These are phyloP conservation scores for Gliomastix tumulicola DNA, from an alignment of 2,329 filamentous ascomycete genomes.

Conservation along the genomic window DNA sequence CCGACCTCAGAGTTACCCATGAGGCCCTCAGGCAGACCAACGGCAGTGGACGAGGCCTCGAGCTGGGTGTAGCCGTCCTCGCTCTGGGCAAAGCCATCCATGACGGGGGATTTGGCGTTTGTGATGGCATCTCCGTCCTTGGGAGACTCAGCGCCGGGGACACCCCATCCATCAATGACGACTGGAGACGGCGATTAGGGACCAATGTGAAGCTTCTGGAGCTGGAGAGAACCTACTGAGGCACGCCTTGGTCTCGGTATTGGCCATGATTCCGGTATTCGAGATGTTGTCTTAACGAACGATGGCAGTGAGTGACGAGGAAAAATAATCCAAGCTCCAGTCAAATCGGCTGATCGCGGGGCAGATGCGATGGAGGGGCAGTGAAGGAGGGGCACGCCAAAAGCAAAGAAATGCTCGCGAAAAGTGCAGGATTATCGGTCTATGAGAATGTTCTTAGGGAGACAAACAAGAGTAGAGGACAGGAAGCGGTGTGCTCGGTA, in stretches of 20 bases:
- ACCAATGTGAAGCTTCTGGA: slow-evolving; percentile 3
- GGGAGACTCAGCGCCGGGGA: slow-evolving; percentile 72
- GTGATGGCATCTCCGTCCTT: slow-evolving; percentile 93
- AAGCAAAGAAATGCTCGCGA: too few relatives aligned
- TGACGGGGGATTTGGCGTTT: slow-evolving; percentile 84
- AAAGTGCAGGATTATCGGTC: too few relatives aligned
- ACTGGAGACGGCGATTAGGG: slow-evolving; percentile 46
- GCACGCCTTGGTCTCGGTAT: slow-evolving; percentile 44
- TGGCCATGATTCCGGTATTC: slow-evolving; percentile 38
- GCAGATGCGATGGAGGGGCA: too few relatives aligned
- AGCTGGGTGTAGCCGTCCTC: slow-evolving; percentile 84
- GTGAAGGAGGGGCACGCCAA: too few relatives aligned
- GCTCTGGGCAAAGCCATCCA: slow-evolving; percentile 84
- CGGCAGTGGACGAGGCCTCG: slow-evolving; percentile 91
- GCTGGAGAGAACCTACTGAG: slow-evolving; percentile 36
- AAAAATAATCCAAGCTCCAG: too few relatives aligned
- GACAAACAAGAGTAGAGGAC: too few relatives aligned
- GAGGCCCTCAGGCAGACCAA: slow-evolving; percentile 89
- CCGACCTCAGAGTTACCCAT: slow-evolving; percentile 99
- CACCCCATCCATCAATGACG: slow-evolving; percentile 99
- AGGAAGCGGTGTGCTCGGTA: too few relatives aligned
- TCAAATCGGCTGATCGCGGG: too few relatives aligned
- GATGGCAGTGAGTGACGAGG: too few relatives aligned
- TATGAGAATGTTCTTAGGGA: too few relatives aligned
- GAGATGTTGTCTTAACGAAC: too few relatives aligned